These are phyloP conservation scores for Lycium ferocissimum DNA, from an alignment of 257 asterid species.

Conservation along the genomic window DNA sequence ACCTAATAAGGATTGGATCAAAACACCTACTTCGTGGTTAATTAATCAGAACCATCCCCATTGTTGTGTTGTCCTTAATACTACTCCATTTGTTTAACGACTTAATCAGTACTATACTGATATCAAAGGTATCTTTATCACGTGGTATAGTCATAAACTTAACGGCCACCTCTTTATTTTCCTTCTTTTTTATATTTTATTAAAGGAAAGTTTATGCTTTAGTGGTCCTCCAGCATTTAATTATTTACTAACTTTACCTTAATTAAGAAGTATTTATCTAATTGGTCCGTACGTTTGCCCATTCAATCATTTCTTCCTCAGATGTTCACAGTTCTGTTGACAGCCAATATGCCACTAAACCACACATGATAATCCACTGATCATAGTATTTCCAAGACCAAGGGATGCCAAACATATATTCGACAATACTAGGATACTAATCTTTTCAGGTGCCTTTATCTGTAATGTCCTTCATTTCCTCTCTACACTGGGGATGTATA, in stretches of 20 bases:
- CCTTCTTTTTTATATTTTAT: neutral
- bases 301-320: neutral
- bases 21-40: neutral
- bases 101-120: neutral
- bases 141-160: neutral
- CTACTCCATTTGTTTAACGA: neutral
- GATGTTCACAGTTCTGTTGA: neutral
- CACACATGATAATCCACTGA: neutral
- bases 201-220: neutral
- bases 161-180: neutral
- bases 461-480: no score
- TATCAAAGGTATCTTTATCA: neutral
- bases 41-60: neutral
- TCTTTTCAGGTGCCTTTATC: no score
- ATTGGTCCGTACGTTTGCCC: no score
- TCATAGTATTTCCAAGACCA: conserved; percentile 25
- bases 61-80: no score
- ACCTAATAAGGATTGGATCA: conserved; percentile 7
- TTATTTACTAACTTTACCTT: neutral
- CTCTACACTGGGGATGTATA: no score
- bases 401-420: conserved; percentile 8
- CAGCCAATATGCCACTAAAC: neutral
- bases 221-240: neutral
- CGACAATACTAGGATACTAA: neutral
- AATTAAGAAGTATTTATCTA: neutral